phyloP scores from a whole-genome alignment of 176 grass and related monocot species.

The Puccinellia tenuiflora region DNA sequence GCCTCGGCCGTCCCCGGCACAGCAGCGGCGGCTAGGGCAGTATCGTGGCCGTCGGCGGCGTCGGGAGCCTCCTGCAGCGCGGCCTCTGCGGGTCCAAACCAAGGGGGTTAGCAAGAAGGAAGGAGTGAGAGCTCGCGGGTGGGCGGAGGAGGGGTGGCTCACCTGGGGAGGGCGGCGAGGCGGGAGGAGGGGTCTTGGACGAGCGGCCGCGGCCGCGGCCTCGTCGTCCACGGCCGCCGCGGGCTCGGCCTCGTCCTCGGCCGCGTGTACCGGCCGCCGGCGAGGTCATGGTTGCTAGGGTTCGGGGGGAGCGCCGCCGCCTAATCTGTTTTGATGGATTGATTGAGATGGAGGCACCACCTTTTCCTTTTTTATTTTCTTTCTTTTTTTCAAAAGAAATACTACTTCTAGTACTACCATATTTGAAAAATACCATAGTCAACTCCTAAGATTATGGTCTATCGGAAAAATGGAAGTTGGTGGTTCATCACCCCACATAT shows the following conservation, averaged over 20 bases:
- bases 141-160: neutral
- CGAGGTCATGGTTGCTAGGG: neutral
- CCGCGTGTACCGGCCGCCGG: neutral
- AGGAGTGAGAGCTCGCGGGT: neutral
- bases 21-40: neutral
- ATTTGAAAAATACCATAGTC: too few species aligned
- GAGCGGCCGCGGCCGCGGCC: neutral
- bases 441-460: too few species aligned
- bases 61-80: neutral
- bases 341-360: too few species aligned
- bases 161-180: neutral
- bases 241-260: neutral
- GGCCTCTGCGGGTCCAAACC: neutral
- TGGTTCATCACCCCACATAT: too few species aligned
- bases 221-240: neutral
- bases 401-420: too few species aligned
- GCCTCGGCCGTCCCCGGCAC: neutral
- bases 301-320: neutral
- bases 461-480: too few species aligned
- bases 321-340: too few species aligned
- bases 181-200: neutral
- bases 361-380: too few species aligned
- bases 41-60: neutral
- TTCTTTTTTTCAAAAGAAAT: too few species aligned
- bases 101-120: neutral